Evolutionary conservation across 1,139 yeast genomes (phyloP).

Genomic region (Yamadazyma songkhlaensis): DNA sequence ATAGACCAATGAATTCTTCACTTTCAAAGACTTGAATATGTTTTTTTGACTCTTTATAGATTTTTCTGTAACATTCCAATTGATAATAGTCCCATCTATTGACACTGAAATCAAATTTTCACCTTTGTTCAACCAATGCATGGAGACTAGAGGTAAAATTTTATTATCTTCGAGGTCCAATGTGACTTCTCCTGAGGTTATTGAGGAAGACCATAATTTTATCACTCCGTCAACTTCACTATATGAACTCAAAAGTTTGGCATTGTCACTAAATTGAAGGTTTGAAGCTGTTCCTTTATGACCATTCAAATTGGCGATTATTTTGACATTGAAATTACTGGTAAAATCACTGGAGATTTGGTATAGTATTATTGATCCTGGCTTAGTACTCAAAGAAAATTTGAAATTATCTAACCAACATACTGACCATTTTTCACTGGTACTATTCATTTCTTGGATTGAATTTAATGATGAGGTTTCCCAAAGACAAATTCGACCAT

Average conservation of each 20-base stretch:
- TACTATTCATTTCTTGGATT: conserved; percentile 24
- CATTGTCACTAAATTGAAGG: conserved; percentile 49
- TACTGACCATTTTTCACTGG: conserved; percentile 14
- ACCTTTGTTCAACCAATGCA: conserved; percentile 47
- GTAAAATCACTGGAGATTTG: conserved; percentile 27
- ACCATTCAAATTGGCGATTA: conserved; percentile 65
- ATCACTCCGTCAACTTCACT: conserved; percentile 69
- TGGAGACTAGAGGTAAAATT: conserved; percentile 52
- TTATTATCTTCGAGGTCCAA: conserved; percentile 20
- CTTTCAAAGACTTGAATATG: conserved; percentile 10
- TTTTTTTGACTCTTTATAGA: conserved; percentile 6
- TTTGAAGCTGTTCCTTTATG: conserved; percentile 63
- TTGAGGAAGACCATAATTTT: conserved; percentile 68
- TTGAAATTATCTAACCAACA: conserved; percentile 74
- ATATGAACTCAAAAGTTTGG: conserved; percentile 63
- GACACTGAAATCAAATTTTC: conserved; percentile 41
- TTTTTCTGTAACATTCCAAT: conserved; percentile 62
- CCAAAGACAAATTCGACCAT: conserved; percentile 35
- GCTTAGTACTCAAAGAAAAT: conserved; percentile 66
- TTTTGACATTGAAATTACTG: conserved; percentile 32
- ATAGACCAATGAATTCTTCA: conserved; percentile 32
- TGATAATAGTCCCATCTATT: conserved; percentile 65
- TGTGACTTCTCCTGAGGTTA: conserved; percentile 42
- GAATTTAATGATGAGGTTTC: conserved; percentile 34
- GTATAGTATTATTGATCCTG: conserved; percentile 57